Evolutionary conservation across 2,329 filamentous ascomycete species (phyloP), one percentile per base, ranked within the genome.

Genomic region (Beauveria asiatica): DNA sequence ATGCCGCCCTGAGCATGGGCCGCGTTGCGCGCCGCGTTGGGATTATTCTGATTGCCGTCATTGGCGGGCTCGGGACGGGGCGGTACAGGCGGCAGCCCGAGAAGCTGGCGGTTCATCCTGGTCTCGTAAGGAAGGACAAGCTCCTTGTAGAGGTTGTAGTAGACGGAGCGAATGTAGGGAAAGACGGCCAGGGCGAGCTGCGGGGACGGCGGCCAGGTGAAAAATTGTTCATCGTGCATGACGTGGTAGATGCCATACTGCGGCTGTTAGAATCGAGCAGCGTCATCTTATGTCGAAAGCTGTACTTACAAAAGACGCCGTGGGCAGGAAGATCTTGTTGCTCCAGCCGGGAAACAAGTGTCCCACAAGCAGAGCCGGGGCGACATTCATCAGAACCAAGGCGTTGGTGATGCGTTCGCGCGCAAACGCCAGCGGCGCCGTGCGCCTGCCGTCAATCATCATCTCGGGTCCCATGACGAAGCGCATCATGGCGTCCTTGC

Each of bases 191-290:
- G 69, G n/a, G 76, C 78, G 61, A 81, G 77, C 44, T 76, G 73
- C 0, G 80, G 78, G 0, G 80, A 79, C 0, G 81, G 81, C 1
- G 82, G 82, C 82, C 82, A 84, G 16, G 69, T 67, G 21, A 79
- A 70, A 52, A 78, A 72, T n/a, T 76, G 67, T 33, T 76, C 72
- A 45, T 80, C 73, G 48, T 76, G 73, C 57, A 77, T 72, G 41
- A 78, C 67, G 27, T 80, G 75, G 39, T 75, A 73, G 11, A 76
- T 73, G 54, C 76, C 77, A 60, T 79, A 83, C 81, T 83, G 11
- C 33, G 21, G 4, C 27, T 9, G 42, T 61, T 63, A 52, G 65
- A 21, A 54, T 55, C 8, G 5, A 41, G 11, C 10, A 33, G 25
- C n/a, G 2, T 16, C 2, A 16, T 11, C 1, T 5, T 6, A 45